phyloP scores from a whole-genome alignment of 2,329 filamentous ascomycete genomes.

The Scedosporium minutisporum region DNA sequence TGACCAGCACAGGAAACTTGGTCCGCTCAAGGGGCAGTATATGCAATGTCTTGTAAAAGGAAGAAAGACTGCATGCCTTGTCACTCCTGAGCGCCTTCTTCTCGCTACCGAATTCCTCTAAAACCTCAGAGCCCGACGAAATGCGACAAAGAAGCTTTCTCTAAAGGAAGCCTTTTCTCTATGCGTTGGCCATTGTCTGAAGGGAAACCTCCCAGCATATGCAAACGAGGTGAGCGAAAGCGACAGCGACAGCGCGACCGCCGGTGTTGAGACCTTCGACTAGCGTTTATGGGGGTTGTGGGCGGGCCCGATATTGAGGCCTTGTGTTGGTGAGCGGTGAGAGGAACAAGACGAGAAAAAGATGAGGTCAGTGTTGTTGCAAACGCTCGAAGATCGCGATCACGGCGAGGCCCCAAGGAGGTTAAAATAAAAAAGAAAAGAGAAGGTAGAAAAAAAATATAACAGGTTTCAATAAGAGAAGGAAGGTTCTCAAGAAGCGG shows the following conservation, averaged over 20 bases:
- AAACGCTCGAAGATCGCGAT: not conserved
- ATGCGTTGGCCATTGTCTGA: constrained; percentile 1
- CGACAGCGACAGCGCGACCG: not conserved
- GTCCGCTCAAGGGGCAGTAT: not conserved
- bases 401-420: not conserved
- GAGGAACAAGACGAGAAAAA: not conserved
- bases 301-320: not conserved
- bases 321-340: not conserved
- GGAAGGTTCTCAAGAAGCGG: constrained; percentile 6
- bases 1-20: not conserved
- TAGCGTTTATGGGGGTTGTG: not conserved
- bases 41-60: not conserved
- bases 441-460: not conserved
- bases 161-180: not conserved
- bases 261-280: not conserved
- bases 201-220: not conserved
- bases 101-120: not conserved
- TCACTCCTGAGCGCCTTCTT: not conserved
- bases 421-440: not conserved
- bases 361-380: not conserved
- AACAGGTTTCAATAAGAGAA: not conserved
- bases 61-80: not conserved
- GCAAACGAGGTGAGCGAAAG: not conserved
- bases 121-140: not conserved
- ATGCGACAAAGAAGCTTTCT: constrained; percentile 1